A percentile compares a stretch with the other conserved stretches of the same genome.
These are phyloP conservation scores for Lentinula sp. DNA, from an alignment of 768 basidiomycete species.

Conservation along the genomic window DNA sequence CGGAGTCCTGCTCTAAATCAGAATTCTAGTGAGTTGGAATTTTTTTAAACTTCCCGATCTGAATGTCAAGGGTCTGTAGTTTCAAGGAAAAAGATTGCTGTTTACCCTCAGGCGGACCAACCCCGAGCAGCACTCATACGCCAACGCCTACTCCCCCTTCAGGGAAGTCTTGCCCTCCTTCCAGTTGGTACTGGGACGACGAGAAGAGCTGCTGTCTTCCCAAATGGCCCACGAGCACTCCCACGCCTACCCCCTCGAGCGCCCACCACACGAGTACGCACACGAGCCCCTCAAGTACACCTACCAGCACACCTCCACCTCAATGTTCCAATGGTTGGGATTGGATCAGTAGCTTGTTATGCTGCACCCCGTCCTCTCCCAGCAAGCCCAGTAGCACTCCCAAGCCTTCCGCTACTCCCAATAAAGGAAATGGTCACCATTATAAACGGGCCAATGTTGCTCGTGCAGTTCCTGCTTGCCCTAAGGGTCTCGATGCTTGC, in stretches of 20 bases:
- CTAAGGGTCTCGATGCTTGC: constrained; percentile 49
- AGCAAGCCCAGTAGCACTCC: constrained; percentile 24
- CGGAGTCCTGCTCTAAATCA: constrained; percentile 17
- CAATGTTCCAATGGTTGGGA: constrained; percentile 40
- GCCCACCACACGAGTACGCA: not conserved
- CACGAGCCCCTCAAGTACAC: not conserved
- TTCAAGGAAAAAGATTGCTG: constrained; percentile 32
- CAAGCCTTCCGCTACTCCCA: constrained; percentile 29
- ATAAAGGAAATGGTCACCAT: constrained; percentile 10
- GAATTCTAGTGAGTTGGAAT: constrained; percentile 27
- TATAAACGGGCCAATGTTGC: constrained; percentile 21
- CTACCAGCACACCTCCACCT: constrained; percentile 30
- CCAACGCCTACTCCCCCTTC: constrained; percentile 42
- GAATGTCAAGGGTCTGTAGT: constrained; percentile 13
- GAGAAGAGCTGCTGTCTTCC: constrained; percentile 50
- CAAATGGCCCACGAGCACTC: constrained; percentile 26
- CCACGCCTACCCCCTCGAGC: constrained; percentile 13
- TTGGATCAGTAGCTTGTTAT: constrained; percentile 38
- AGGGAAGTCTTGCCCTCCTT: constrained; percentile 38
- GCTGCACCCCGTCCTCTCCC: constrained; percentile 30
- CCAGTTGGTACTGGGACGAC: constrained; percentile 42
- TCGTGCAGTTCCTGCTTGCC: constrained; percentile 42
- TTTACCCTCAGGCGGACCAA: constrained; percentile 34
- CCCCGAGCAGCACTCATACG: constrained; percentile 15
- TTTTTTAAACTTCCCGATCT: not conserved